Conservation (phyloP, 371 early-diverging fungal genomes). For the Smittium culicis region DNA sequence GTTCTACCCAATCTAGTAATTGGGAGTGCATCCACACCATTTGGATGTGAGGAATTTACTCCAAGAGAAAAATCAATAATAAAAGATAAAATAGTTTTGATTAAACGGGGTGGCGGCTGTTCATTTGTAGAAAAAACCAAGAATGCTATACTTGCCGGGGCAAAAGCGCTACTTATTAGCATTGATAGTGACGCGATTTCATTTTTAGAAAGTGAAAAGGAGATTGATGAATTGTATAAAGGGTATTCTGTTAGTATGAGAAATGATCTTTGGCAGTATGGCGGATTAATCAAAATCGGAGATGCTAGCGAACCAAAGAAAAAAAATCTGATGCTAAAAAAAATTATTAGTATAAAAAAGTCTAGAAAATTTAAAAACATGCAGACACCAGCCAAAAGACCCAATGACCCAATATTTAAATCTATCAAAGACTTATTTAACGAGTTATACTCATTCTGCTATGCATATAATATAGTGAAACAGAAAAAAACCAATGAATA, state of each 20-base stretch:
- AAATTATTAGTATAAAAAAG: too few species aligned
- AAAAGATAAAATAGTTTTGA: constrained; percentile 19
- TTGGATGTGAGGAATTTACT: constrained; percentile 29
- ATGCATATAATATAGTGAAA: neutral
- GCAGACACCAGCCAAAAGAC: neutral
- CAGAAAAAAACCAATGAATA: neutral
- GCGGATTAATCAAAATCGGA: neutral
- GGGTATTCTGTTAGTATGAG: neutral
- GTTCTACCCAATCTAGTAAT: constrained; percentile 18
- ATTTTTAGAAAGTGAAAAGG: neutral
- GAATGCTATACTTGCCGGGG: constrained; percentile 25
- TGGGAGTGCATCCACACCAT: constrained; percentile 16
- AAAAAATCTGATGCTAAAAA: neutral
- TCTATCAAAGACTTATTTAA: neutral
- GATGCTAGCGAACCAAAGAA: neutral
- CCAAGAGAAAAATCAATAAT: constrained; percentile 16
- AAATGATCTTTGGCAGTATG: neutral
- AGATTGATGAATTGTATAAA: neutral
- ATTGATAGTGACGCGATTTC: neutral
- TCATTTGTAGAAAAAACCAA: constrained; percentile 23
- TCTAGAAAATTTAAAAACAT: neutral
- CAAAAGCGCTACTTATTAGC: constrained; percentile 20
- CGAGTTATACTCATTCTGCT: neutral
- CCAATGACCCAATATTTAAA: too few species aligned
- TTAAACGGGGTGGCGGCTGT: constrained; percentile 23